These are phyloP conservation scores for Mortierella sp. DNA, from an alignment of 371 early-diverging fungal species.

Conservation along the genomic window DNA sequence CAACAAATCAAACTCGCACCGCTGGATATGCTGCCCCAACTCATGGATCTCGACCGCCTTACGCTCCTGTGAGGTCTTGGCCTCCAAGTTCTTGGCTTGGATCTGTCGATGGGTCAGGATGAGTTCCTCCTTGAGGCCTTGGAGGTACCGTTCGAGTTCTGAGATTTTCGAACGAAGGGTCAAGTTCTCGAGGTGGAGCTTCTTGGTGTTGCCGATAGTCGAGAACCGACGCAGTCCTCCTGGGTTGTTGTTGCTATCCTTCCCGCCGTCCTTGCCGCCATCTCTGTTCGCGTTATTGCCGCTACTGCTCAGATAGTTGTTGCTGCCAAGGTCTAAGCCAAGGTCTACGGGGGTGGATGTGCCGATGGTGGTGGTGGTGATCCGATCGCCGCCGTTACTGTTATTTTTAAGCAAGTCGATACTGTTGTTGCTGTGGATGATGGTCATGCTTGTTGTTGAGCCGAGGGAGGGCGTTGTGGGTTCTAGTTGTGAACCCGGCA, in stretches of 20 bases:
- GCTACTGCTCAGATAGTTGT: slow-evolving; percentile 2
- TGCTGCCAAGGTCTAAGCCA: not conserved
- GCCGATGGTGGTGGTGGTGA: not conserved
- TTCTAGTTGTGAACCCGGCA: slow-evolving; percentile 38
- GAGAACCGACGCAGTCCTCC: slow-evolving; percentile 30
- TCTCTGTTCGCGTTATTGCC: not conserved
- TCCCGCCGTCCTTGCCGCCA: not conserved
- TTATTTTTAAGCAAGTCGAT: not conserved
- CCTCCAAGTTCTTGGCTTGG: slow-evolving; percentile 32
- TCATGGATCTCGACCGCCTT: slow-evolving; percentile 52
- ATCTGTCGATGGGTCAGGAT: slow-evolving; percentile 36
- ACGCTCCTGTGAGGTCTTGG: slow-evolving; percentile 27
- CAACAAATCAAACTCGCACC: slow-evolving; percentile 35
- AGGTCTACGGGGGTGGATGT: not conserved
- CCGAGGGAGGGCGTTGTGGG: slow-evolving; percentile 35
- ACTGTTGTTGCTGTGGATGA: slow-evolving; percentile 6
- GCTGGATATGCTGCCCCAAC: slow-evolving; percentile 43
- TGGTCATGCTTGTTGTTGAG: not conserved
- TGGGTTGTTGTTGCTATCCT: slow-evolving; percentile 4
- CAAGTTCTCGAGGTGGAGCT: slow-evolving; percentile 33
- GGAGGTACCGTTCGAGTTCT: slow-evolving; percentile 50
- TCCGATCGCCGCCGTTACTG: slow-evolving; percentile 3
- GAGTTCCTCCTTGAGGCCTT: slow-evolving; percentile 52
- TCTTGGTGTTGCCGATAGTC: slow-evolving; percentile 33
- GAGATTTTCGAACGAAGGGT: slow-evolving; percentile 33